Evolutionary conservation across 2,329 filamentous ascomycete species (phyloP).

Genomic region (Hypocrella siamensis): DNA sequence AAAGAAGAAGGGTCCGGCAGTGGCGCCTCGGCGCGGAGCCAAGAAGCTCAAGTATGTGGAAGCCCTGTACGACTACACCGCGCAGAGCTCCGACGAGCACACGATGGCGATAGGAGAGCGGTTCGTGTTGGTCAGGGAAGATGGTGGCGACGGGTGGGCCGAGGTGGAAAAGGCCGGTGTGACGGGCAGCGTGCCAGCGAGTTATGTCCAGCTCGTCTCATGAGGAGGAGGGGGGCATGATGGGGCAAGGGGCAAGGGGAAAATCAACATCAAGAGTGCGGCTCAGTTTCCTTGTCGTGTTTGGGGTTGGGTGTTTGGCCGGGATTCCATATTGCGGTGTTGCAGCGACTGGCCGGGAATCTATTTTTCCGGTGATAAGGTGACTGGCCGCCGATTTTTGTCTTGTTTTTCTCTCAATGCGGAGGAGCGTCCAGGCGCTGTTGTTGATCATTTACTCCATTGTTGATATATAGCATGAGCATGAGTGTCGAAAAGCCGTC

Average conservation of each 20-base stretch:
- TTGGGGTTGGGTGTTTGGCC: too few relatives aligned
- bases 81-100: constrained; percentile 74
- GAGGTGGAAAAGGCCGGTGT: constrained; percentile 87
- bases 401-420: too few relatives aligned
- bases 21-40: constrained; percentile 77
- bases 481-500: too few relatives aligned
- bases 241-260: neutral
- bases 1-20: constrained; percentile 83
- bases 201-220: constrained; percentile 75
- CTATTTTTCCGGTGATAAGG: too few relatives aligned
- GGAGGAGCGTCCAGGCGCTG: too few relatives aligned
- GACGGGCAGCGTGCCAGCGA: constrained; percentile 81
- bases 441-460: too few relatives aligned
- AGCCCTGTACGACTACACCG: constrained; percentile 81
- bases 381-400: too few relatives aligned
- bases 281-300: too few relatives aligned
- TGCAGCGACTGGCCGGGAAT: too few relatives aligned
- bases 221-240: constrained; percentile 13
- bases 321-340: too few relatives aligned
- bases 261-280: too few relatives aligned
- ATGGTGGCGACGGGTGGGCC: constrained; percentile 87
- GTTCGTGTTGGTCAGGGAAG: constrained; percentile 78
- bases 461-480: too few relatives aligned
- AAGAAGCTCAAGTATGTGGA: constrained; percentile 92
- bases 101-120: constrained; percentile 82